Base-by-base conservation (phyloP, 179 eudicot genomes). In the Beta macrorhiza region DNA sequence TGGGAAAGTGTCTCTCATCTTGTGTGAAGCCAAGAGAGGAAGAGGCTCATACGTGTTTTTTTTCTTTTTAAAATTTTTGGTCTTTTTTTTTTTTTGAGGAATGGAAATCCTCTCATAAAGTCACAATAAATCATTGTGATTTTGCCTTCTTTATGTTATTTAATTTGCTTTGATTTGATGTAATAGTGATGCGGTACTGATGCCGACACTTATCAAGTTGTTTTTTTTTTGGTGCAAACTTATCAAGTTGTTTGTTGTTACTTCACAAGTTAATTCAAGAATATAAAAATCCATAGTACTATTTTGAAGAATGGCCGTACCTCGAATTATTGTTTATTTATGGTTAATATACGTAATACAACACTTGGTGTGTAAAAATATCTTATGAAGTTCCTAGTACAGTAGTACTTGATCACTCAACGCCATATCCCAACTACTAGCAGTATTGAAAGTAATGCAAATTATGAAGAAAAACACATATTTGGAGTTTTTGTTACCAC, bases 1-100 rank as follows among this genome's bases (percentile, higher is more conserved):
- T 79, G 20, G 52, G 15, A 67, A n/a, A 81, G 42, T 14, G 91
- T 87, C 92, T 90, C 92, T 90, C 92, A 67, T 91, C 94, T 88
- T 91, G 89, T 77, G 87, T 79, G 88, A 83, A 76, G 72, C 72
- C 76, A 81, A 87, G 90, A 85, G 75, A 2, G 83, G 91, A 83
- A 87, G 90, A 90, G 90, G 91, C 80, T 79, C 76, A 58, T 74
- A 74, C 45, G 7, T 22, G 8, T 25, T 37, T 75, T 63, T 29
- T 29, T 29, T 29, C 32, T 29, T 29, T 29, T 1, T 29, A 29
- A 29, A 29, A 29, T 29, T 29, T 29, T 29, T 29, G 32, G 32
- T 19, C 75, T 67, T 47, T 17, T 14, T 2, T 47, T 47, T 79
- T 3, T 16, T 51, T 42, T 70, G 79, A 67, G 75, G 58, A 55